Evolutionary conservation across 2,329 filamentous ascomycete genomes (phyloP).

Genomic region (Fusarium coffeatum): DNA sequence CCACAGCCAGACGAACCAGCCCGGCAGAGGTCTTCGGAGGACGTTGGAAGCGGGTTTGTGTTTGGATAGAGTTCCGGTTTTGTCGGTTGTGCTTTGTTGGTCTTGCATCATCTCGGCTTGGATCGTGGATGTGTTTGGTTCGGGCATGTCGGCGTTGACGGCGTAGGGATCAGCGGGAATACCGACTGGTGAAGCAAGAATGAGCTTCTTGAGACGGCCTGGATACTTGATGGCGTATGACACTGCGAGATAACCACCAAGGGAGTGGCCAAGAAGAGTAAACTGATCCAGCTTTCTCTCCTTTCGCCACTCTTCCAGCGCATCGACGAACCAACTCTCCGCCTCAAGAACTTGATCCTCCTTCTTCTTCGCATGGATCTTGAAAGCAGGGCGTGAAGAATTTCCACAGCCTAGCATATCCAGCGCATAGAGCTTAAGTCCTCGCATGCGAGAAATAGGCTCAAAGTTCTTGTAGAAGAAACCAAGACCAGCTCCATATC

Average conservation of each 20-base stretch:
- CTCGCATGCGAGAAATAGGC: constrained; percentile 78
- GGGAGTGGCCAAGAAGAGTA: constrained; percentile 90
- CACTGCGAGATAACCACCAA: constrained; percentile 94
- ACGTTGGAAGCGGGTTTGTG: constrained; percentile 46
- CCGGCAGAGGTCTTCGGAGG: constrained; percentile 72
- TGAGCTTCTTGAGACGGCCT: constrained; percentile 92
- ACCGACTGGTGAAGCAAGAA: constrained; percentile 92
- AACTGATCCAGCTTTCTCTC: constrained; percentile 91
- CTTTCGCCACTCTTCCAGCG: constrained; percentile 94
- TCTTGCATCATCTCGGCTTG: constrained; percentile 84
- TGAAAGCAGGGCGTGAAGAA: constrained; percentile 85
- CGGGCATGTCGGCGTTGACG: constrained; percentile 81
- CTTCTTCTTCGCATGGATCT: constrained; percentile 82
- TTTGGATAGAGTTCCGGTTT: constrained; percentile 53
- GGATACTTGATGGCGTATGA: constrained; percentile 98
- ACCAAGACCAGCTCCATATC: constrained; percentile 93
- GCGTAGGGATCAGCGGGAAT: constrained; percentile 96
- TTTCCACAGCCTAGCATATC: constrained; percentile 96
- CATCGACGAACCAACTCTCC: constrained; percentile 95
- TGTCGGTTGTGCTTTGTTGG: constrained; percentile 63
- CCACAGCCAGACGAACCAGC: constrained; percentile 94
- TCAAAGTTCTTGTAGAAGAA: constrained; percentile 99
- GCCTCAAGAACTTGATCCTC: constrained; percentile 86
- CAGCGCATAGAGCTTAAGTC: constrained; percentile 93
- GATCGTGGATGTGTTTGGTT: constrained; percentile 77